Percentiles rank a stretch among this genome's conserved stretches.
Evolutionary conservation across 495 filamentous ascomycete species (phyloP).

Genomic region (Trichoderma erinaceum): DNA sequence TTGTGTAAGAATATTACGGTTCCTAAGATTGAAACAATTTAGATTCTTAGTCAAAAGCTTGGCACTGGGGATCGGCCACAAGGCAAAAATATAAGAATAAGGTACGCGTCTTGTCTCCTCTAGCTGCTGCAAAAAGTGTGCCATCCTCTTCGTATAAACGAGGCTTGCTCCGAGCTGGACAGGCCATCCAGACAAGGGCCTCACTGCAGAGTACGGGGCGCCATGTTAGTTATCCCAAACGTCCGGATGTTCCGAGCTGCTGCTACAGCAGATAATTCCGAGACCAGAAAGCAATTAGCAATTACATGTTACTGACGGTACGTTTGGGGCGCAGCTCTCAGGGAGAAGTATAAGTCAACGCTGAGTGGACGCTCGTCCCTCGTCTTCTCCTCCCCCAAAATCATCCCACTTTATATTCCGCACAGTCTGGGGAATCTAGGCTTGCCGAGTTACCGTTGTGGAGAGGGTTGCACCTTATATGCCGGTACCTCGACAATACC

Average conservation of each 20-base stretch:
- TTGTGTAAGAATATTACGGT: neutral
- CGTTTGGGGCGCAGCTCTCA: neutral
- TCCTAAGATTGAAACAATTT: neutral
- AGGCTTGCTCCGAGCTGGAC: neutral
- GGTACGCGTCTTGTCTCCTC: neutral
- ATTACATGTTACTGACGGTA: neutral
- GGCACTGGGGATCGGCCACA: neutral
- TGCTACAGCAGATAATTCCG: too few species aligned
- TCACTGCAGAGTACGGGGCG: too few species aligned
- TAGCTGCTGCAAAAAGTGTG: neutral
- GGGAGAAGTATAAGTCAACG: neutral
- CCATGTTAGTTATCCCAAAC: too few species aligned
- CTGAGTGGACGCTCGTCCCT: neutral
- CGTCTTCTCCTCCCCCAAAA: neutral
- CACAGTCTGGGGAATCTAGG: neutral
- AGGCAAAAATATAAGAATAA: neutral
- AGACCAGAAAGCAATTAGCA: neutral
- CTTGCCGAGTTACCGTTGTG: neutral
- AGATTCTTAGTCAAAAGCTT: neutral
- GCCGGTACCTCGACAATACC: neutral
- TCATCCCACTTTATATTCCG: neutral
- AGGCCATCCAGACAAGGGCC: neutral
- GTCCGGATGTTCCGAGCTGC: too few species aligned
- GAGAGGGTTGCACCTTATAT: constrained; percentile 6
- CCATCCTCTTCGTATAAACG: constrained; percentile 1